Evolutionary conservation across 2,329 filamentous ascomycete species (phyloP), one percentile per base, ranked within the genome.

Genomic region (Biscogniauxia sp.): DNA sequence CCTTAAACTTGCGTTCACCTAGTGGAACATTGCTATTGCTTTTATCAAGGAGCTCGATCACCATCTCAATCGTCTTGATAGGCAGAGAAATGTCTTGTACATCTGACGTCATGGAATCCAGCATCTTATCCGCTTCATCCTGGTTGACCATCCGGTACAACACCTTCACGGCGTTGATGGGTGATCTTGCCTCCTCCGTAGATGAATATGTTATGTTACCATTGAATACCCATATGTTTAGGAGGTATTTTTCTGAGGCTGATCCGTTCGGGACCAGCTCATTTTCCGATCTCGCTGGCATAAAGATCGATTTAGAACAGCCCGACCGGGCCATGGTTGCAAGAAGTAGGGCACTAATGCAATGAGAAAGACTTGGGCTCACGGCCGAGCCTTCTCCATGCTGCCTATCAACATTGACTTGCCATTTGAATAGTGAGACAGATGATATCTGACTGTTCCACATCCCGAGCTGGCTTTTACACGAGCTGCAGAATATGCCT

Each of bases 21-120:
- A 66, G 70, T 1, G 89, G 88, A 8, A 92, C 70, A 17, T 86
- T 69, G 2, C 63, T 51, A 41, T 80, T 84, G 64, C 82, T 87
- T 7, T 69, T 69, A 11, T 76, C 70, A 25, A 92, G 74, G 9
- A 72, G 75, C 5, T 68, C 63, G 1, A 73, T 66, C 6, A 88
- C 72, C 28, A 76, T 75, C 5, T 71, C 60, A 26, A 88, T 83
- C 4, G 84, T 78, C 4, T 78, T 74, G 1, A 62, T 64, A 0
- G 87, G 85, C 32, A 91, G 73, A 28, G 74, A 77, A 15, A 88
- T 76, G 53, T 88, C 86, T 65, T 88, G 84, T 1, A 89, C 79
- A 56, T 84, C 81, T 19, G 81, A 85, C 61, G 72, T 79, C 57
- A 86, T 73, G 0, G 77, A 79, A 20, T 84, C 83, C 11, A 83